Evolutionary conservation across 2,329 filamentous ascomycete genomes (phyloP).

Genomic region (Scedosporium minutisporum): DNA sequence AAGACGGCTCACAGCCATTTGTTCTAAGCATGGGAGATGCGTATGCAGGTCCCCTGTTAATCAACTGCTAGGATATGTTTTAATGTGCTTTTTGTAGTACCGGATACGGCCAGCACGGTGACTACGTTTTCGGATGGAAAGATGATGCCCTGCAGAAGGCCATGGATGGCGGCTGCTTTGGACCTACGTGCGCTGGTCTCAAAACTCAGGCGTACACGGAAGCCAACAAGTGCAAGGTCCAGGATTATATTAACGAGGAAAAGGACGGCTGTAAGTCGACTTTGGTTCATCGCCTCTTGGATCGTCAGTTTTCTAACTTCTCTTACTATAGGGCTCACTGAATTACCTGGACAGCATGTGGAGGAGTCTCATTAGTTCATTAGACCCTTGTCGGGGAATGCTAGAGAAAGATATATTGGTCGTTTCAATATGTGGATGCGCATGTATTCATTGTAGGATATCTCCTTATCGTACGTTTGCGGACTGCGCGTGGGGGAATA

Average conservation of each 20-base stretch:
- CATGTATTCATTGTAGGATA: too few relatives aligned
- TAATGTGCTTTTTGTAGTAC: conserved; percentile 13
- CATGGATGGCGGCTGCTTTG: conserved; percentile 16
- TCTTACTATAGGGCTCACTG: not conserved
- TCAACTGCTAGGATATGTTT: not conserved
- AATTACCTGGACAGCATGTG: not conserved
- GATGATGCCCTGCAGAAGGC: conserved; percentile 22
- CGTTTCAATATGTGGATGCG: too few relatives aligned
- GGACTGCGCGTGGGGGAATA: too few relatives aligned
- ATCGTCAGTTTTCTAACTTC: not conserved
- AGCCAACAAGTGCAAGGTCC: conserved; percentile 23
- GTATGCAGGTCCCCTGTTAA: not conserved
- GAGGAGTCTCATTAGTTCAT: not conserved
- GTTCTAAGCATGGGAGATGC: conserved; percentile 20
- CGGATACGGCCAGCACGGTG: conserved; percentile 24
- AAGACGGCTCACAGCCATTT: conserved; percentile 25
- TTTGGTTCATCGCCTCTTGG: not conserved
- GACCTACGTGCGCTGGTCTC: conserved; percentile 17
- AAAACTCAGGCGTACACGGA: conserved; percentile 20
- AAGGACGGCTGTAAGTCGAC: conserved; percentile 22
- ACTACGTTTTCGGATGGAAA: conserved; percentile 33
- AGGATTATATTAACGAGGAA: conserved; percentile 18
- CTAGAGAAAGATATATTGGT: too few relatives aligned
- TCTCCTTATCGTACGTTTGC: too few relatives aligned
- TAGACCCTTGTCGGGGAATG: too few relatives aligned